phyloP scores from a whole-genome alignment of 2,329 filamentous ascomycete species.

The Cladophialophora exuberans region DNA sequence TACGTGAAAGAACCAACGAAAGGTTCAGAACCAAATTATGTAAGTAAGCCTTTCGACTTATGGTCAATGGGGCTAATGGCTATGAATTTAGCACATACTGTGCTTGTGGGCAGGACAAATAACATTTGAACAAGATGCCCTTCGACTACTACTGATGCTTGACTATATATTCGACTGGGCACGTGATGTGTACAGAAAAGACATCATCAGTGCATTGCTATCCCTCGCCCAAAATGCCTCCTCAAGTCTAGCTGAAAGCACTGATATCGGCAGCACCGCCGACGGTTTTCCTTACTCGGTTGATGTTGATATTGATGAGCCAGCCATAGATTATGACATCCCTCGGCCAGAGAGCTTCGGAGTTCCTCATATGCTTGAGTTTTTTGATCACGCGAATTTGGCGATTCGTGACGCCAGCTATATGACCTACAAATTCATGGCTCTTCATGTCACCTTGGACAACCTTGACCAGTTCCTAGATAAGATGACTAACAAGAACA shows the following conservation, averaged over 20 bases:
- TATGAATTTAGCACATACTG: not conserved
- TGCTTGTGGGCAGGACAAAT: not conserved
- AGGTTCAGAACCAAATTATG: not conserved
- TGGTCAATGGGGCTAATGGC: not conserved
- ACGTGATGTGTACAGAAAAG: not conserved
- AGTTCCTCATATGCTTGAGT: not conserved
- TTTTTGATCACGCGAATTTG: not conserved
- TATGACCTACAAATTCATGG: not conserved
- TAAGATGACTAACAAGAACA: not conserved
- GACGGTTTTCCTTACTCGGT: not conserved
- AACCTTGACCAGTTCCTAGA: not conserved
- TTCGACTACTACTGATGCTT: not conserved
- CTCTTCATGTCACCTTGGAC: not conserved
- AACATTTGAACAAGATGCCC: not conserved
- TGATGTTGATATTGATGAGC: not conserved
- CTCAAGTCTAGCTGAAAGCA: not conserved
- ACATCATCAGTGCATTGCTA: not conserved
- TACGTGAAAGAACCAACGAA: not conserved
- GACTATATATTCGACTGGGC: conserved; percentile 5
- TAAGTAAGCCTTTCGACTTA: not conserved
- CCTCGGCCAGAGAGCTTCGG: not conserved
- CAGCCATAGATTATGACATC: not conserved
- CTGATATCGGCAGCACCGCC: not conserved
- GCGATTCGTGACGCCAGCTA: not conserved
- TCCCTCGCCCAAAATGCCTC: not conserved